Evolutionary conservation across 83 land plant species (phyloP).

Genomic region (Picea abies): DNA sequence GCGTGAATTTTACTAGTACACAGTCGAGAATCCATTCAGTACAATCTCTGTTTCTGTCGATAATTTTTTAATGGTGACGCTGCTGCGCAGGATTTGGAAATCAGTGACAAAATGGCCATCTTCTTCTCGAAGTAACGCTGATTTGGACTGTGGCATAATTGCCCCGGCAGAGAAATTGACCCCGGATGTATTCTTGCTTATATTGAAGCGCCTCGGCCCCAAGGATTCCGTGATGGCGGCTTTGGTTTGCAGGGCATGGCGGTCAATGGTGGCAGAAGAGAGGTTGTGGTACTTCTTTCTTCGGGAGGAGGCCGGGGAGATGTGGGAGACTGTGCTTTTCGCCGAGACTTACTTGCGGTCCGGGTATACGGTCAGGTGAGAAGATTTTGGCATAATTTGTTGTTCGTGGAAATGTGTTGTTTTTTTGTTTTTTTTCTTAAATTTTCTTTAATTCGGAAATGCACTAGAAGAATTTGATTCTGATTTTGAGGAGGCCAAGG

Average conservation of each 20-base stretch:
- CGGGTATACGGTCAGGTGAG: conserved; percentile 46
- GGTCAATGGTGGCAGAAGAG: conserved; percentile 36
- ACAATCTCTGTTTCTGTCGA: not conserved
- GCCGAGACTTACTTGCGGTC: conserved; percentile 43
- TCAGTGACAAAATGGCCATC: conserved; percentile 13
- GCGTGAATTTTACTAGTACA: too few relatives aligned
- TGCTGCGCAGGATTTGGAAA: conserved; percentile 26
- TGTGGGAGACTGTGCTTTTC: conserved; percentile 52
- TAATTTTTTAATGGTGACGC: not conserved
- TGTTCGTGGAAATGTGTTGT: too few relatives aligned
- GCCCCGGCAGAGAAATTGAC: conserved; percentile 30
- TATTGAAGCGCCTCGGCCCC: conserved; percentile 40
- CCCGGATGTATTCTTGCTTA: conserved; percentile 40
- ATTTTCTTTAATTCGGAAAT: too few relatives aligned
- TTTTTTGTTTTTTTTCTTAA: too few relatives aligned
- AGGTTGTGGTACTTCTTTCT: conserved; percentile 59
- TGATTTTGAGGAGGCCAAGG: too few relatives aligned
- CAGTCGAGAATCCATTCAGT: too few relatives aligned
- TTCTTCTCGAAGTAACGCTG: not conserved
- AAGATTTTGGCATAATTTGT: not conserved
- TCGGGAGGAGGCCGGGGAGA: conserved; percentile 28
- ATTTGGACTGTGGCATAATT: not conserved
- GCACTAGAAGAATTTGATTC: too few relatives aligned
- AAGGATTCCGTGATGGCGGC: conserved; percentile 44
- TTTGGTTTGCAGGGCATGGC: conserved; percentile 47